Evolutionary conservation across 441 rosid genomes (phyloP).

Genomic region (Geranium incanum): DNA sequence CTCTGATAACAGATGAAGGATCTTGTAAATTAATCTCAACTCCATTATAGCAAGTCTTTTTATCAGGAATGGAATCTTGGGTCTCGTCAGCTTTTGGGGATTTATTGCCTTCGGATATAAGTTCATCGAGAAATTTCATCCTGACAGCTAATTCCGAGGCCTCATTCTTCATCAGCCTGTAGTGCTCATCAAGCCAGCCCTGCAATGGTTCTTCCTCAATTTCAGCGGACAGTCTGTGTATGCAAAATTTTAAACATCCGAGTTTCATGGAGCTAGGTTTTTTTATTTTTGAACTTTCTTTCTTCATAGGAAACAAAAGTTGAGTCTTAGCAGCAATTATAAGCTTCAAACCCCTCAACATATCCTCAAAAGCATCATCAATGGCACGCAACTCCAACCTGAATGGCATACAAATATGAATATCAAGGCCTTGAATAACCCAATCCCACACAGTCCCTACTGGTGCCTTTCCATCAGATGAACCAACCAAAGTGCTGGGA

Average conservation of each 20-base stretch:
- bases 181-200: conserved; percentile 99
- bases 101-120: conserved; percentile 38
- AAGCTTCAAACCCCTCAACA: conserved; percentile 84
- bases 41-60: conserved; percentile 49
- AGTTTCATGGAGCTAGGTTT: conserved; percentile 61
- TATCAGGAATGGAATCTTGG: conserved; percentile 46
- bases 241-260: conserved; percentile 68
- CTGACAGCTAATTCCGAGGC: conserved; percentile 91
- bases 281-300: conserved; percentile 64
- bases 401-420: conserved; percentile 89
- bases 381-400: conserved; percentile 93
- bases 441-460: conserved; percentile 71
- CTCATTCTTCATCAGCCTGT: conserved; percentile 72
- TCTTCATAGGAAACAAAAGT: conserved; percentile 50
- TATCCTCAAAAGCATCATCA: conserved; percentile 95
- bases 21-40: conserved; percentile 57
- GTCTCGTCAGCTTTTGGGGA: conserved; percentile 49
- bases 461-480: conserved; percentile 44
- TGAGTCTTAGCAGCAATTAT: conserved; percentile 59
- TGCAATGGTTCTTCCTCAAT: conserved; percentile 98
- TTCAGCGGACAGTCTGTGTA: conserved; percentile 78
- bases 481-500: conserved; percentile 51
- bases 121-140: conserved; percentile 78
- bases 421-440: conserved; percentile 94
- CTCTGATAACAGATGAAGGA: conserved; percentile 45